Evolutionary conservation across 2,329 filamentous ascomycete genomes (phyloP).

Genomic region (Albophoma yamanashiensis): DNA sequence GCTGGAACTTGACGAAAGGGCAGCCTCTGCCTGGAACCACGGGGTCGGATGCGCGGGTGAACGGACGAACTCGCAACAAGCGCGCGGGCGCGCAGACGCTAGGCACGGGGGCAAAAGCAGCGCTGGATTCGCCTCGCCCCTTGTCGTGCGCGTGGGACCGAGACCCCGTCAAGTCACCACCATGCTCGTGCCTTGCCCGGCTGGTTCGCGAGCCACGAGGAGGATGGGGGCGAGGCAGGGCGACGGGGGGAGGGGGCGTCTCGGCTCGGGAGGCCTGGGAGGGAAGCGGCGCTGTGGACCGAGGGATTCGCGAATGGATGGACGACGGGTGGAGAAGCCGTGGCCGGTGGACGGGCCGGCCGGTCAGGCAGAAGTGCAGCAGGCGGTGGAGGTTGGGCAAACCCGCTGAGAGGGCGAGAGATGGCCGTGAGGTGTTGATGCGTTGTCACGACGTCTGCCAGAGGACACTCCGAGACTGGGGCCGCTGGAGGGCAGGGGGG

Average conservation of each 20-base stretch:
- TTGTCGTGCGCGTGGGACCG: not conserved
- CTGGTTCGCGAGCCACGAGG: not conserved
- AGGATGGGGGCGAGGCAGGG: not conserved
- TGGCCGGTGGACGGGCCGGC: conserved; percentile 2
- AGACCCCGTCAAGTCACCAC: not conserved
- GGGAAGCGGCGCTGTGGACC: not conserved
- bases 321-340: conserved; percentile 6
- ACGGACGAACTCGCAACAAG: conserved; percentile 11
- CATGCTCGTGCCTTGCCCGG: not conserved
- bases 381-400: conserved; percentile 16
- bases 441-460: conserved; percentile 36
- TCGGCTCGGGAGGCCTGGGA: conserved; percentile 4
- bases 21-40: not conserved
- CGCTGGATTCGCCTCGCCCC: conserved; percentile 9
- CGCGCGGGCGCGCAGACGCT: conserved; percentile 14
- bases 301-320: conserved; percentile 6
- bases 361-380: conserved; percentile 8
- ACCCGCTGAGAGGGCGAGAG: conserved; percentile 1
- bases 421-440: conserved; percentile 25
- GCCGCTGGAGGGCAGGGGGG: not conserved
- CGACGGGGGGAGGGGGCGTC: not conserved
- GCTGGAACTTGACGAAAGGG: not conserved
- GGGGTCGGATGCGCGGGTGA: not conserved
- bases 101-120: conserved; percentile 15
- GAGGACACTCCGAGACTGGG: conserved; percentile 15